phyloP scores from a whole-genome alignment of 352 stramenopile species.

The Globisporangium iwayamae region DNA sequence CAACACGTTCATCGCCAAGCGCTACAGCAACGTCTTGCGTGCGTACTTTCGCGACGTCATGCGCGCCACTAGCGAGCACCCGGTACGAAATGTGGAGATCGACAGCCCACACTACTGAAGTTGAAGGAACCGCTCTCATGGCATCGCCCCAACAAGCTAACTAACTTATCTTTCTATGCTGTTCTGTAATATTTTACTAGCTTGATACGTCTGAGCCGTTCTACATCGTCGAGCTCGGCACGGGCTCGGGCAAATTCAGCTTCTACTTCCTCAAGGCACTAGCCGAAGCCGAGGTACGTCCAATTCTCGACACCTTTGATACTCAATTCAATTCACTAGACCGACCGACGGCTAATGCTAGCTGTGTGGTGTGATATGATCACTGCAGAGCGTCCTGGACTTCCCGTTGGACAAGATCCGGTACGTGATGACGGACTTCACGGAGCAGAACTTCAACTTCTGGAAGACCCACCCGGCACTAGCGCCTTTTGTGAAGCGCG shows the following conservation, averaged over 20 bases:
- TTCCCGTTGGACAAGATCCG: conserved; percentile 90
- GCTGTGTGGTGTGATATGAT: background rate
- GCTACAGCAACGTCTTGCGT: conserved; percentile 74
- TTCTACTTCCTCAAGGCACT: conserved; percentile 93
- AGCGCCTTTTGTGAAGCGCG: conserved; percentile 78
- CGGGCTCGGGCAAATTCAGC: conserved; percentile 92
- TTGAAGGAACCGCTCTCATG: background rate
- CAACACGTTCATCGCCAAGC: conserved; percentile 93
- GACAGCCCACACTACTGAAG: background rate
- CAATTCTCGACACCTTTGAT: too few relatives aligned
- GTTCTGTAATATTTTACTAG: background rate
- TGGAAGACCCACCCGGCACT: conserved; percentile 88
- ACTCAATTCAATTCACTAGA: too few relatives aligned
- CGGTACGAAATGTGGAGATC: conserved; percentile 9
- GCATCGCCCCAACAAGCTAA: background rate
- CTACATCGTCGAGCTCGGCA: conserved; percentile 93
- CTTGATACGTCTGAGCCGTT: conserved; percentile 81
- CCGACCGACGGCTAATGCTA: too few relatives aligned
- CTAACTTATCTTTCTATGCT: background rate
- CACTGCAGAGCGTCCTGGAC: conserved; percentile 56
- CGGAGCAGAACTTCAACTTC: conserved; percentile 91
- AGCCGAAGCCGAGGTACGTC: conserved; percentile 45
- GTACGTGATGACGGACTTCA: conserved; percentile 96
- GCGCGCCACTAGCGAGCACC: conserved; percentile 26
- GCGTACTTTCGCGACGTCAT: conserved; percentile 67